A percentile compares a stretch with the other conserved stretches of the same genome.
phyloP scores from a whole-genome alignment of 306 rosid genomes.

The Alnus glutinosa region DNA sequence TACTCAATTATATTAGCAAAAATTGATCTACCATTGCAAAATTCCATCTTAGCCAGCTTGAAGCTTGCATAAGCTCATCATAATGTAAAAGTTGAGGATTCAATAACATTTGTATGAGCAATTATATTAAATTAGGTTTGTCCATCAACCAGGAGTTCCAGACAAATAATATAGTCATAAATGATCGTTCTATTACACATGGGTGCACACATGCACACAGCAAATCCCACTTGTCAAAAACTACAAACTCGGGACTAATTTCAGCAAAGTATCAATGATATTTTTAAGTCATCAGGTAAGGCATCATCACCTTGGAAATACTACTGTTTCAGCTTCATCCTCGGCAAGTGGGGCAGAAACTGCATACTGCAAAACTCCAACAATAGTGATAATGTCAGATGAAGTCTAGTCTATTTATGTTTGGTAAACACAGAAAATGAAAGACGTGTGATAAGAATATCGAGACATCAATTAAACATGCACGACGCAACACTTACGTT shows the following conservation, averaged over 20 bases:
- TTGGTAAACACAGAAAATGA: background rate
- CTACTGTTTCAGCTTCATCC: slow-evolving; percentile 17
- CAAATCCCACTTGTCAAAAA: background rate
- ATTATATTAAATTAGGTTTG: background rate
- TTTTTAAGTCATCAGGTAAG: background rate
- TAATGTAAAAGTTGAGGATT: background rate
- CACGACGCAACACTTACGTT: background rate
- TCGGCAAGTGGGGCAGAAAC: slow-evolving; percentile 10
- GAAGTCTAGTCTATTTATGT: background rate
- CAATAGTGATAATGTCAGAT: background rate
- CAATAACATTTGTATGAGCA: background rate
- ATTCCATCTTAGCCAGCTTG: background rate
- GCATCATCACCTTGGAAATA: slow-evolving; percentile 13
- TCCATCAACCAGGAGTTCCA: background rate
- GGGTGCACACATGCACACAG: background rate
- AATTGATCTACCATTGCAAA: background rate
- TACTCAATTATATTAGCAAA: background rate
- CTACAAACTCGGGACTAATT: background rate
- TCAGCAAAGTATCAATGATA: background rate
- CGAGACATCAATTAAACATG: too few species aligned
- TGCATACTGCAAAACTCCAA: slow-evolving; percentile 21
- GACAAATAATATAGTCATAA: background rate
- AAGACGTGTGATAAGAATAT: background rate
- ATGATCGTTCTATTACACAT: background rate
- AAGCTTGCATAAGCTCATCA: background rate